A percentile compares a stretch with the other conserved stretches of the same genome.
phyloP scores from a whole-genome alignment of 345 rosid genomes.

The Mangifera indica region DNA sequence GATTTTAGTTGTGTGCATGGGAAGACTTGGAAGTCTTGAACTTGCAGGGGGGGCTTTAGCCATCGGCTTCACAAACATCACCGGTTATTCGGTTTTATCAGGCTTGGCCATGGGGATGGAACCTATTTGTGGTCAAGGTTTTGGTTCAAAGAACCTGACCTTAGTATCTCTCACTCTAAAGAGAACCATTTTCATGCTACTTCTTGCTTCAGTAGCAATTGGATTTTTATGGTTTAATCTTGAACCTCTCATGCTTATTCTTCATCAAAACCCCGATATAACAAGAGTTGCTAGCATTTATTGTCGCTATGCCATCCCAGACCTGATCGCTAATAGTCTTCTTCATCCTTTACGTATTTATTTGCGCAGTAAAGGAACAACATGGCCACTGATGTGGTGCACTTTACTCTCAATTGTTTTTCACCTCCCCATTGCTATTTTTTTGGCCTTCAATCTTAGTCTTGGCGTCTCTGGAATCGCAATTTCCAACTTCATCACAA shows the following conservation, averaged over 20 bases:
- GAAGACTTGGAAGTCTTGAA: slow-evolving; percentile 83
- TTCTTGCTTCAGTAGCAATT: slow-evolving; percentile 63
- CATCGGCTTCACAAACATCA: slow-evolving; percentile 87
- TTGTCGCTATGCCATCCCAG: slow-evolving; percentile 68
- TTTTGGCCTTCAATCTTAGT: slow-evolving; percentile 50
- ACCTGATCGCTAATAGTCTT: slow-evolving; percentile 70
- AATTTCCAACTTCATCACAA: slow-evolving; percentile 56
- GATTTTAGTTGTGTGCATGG: slow-evolving; percentile 79
- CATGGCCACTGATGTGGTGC: slow-evolving; percentile 92
- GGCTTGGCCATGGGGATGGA: slow-evolving; percentile 96
- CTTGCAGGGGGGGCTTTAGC: slow-evolving; percentile 93
- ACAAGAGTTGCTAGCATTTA: slow-evolving; percentile 65
- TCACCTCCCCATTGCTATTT: slow-evolving; percentile 56
- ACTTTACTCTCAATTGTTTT: slow-evolving; percentile 51
- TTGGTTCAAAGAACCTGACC: slow-evolving; percentile 62
- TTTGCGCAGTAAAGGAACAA: slow-evolving; percentile 74
- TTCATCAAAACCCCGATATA: slow-evolving; percentile 66
- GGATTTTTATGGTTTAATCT: slow-evolving; percentile 67
- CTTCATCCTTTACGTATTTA: slow-evolving; percentile 85
- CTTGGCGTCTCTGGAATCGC: slow-evolving; percentile 81
- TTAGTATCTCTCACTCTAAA: slow-evolving; percentile 51
- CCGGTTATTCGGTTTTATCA: slow-evolving; percentile 84
- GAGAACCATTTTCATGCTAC: slow-evolving; percentile 64
- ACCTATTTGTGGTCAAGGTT: slow-evolving; percentile 82
- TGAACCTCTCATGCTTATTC: slow-evolving; percentile 60